A percentile compares a stretch with the other conserved stretches of the same genome.
These are phyloP conservation scores for Aspergillus tubingensis DNA, from an alignment of 2,329 filamentous ascomycete genomes.

Conservation along the genomic window DNA sequence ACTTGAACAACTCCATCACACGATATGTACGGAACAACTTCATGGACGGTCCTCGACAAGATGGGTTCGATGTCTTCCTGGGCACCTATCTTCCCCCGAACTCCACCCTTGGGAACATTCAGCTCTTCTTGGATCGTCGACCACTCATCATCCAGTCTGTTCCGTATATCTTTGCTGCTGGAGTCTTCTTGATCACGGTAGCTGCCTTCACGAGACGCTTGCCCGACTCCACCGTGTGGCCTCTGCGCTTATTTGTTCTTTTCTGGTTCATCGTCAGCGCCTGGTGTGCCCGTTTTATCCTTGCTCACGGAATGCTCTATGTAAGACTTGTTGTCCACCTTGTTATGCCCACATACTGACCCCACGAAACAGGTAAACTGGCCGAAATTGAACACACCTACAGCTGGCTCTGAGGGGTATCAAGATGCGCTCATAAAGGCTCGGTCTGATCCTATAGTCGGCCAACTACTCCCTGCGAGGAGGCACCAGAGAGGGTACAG, in stretches of 20 bases:
- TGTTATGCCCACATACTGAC: constrained; percentile 6
- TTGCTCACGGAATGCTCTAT: constrained; percentile 85
- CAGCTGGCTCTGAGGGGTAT: constrained; percentile 84
- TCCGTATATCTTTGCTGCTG: constrained; percentile 85
- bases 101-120: constrained; percentile 67
- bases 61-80: constrained; percentile 92
- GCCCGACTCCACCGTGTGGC: constrained; percentile 75
- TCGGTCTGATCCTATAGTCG: constrained; percentile 78
- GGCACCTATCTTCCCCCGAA: constrained; percentile 78
- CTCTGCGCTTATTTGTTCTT: constrained; percentile 77
- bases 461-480: constrained; percentile 63
- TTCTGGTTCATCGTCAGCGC: constrained; percentile 71
- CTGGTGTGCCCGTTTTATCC: constrained; percentile 77
- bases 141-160: constrained; percentile 90
- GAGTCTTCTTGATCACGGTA: constrained; percentile 78
- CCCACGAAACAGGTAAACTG: constrained; percentile 75
- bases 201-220: constrained; percentile 70
- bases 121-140: constrained; percentile 80
- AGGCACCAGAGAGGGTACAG: constrained; percentile 81
- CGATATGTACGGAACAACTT: constrained; percentile 96
- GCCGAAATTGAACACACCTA: constrained; percentile 90
- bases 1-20: constrained; percentile 83
- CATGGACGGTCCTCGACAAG: constrained; percentile 86
- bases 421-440: constrained; percentile 83
- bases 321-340: constrained; percentile 59